Conservation (phyloP, 352 stramenopile species). For the Peronospora destructor region DNA sequence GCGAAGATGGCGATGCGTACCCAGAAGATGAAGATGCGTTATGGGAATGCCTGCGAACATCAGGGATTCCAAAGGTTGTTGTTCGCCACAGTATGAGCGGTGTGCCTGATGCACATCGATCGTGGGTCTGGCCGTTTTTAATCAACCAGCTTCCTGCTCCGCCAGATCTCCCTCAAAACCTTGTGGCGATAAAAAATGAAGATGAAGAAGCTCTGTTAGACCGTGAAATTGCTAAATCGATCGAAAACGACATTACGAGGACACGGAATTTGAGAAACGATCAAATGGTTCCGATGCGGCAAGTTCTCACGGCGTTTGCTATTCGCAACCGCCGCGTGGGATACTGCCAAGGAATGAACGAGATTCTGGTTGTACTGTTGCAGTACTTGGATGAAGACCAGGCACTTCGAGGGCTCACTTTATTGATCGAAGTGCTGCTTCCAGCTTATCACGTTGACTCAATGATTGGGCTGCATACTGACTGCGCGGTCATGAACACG, state of each 20-base stretch:
- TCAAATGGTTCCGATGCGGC: conserved; percentile 50
- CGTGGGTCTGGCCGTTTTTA: conserved; percentile 69
- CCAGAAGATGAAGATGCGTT: conserved; percentile 26
- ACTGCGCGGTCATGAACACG: conserved; percentile 79
- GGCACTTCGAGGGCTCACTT: conserved; percentile 48
- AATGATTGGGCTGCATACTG: conserved; percentile 79
- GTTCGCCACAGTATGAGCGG: conserved; percentile 41
- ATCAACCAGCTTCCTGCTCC: conserved; percentile 39
- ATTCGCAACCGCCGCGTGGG: conserved; percentile 65
- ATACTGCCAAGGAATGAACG: conserved; percentile 85
- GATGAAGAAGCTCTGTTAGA: conserved; percentile 49
- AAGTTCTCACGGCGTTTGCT: conserved; percentile 69
- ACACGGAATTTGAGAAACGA: conserved; percentile 53
- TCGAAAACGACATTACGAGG: conserved; percentile 75
- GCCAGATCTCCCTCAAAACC: conserved; percentile 31
- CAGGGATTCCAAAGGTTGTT: conserved; percentile 28
- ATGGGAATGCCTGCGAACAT: conserved; percentile 41
- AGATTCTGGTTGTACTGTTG: conserved; percentile 67
- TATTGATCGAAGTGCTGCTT: conserved; percentile 69
- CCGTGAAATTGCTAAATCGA: conserved; percentile 63
- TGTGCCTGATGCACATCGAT: conserved; percentile 55
- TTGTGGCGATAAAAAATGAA: conserved; percentile 19
- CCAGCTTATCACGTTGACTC: conserved; percentile 78
- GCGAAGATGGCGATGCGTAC: conserved; percentile 21
- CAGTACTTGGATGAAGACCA: conserved; percentile 62